These are phyloP conservation scores for Cadophora luteo-olivacea DNA, from an alignment of 2,329 filamentous ascomycete species.

Conservation along the genomic window DNA sequence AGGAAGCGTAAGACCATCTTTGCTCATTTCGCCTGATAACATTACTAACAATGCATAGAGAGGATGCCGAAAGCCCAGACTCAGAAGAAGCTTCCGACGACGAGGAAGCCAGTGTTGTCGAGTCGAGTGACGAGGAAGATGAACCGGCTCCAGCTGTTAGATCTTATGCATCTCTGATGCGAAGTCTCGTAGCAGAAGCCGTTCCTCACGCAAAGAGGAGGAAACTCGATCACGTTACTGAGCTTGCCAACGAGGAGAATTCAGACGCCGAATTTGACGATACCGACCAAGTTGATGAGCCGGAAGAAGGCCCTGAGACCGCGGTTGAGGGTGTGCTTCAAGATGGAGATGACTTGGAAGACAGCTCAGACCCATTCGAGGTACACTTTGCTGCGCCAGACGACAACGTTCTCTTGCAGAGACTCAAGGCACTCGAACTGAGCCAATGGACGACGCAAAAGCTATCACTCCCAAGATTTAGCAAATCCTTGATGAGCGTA, in stretches of 20 bases:
- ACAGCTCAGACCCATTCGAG: conserved; percentile 76
- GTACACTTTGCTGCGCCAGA: conserved; percentile 77
- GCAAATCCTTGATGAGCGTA: conserved; percentile 54
- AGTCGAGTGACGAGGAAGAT: conserved; percentile 53
- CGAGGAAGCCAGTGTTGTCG: conserved; percentile 49
- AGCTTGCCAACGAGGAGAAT: conserved; percentile 28
- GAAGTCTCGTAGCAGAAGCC: conserved; percentile 58
- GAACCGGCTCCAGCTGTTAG: conserved; percentile 48
- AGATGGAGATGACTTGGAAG: conserved; percentile 53
- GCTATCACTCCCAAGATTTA: conserved; percentile 48
- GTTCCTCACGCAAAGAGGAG: conserved; percentile 60
- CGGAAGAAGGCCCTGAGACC: conserved; percentile 54
- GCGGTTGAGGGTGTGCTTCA: conserved; percentile 45
- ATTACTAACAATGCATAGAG: conserved; percentile 32
- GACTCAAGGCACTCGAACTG: conserved; percentile 57
- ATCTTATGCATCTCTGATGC: conserved; percentile 64
- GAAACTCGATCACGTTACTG: conserved; percentile 53
- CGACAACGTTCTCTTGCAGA: conserved; percentile 61
- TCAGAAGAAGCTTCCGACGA: conserved; percentile 49
- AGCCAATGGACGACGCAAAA: conserved; percentile 60
- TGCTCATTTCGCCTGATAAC: not conserved
- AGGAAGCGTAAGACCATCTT: conserved; percentile 46
- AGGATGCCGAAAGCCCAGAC: conserved; percentile 40
- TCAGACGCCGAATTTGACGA: conserved; percentile 28
- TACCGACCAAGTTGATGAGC: conserved; percentile 54